These are phyloP conservation scores for Thuidium tamariscinum DNA, from an alignment of 225 moss, liverwort and hornwort genomes.

Conservation along the genomic window DNA sequence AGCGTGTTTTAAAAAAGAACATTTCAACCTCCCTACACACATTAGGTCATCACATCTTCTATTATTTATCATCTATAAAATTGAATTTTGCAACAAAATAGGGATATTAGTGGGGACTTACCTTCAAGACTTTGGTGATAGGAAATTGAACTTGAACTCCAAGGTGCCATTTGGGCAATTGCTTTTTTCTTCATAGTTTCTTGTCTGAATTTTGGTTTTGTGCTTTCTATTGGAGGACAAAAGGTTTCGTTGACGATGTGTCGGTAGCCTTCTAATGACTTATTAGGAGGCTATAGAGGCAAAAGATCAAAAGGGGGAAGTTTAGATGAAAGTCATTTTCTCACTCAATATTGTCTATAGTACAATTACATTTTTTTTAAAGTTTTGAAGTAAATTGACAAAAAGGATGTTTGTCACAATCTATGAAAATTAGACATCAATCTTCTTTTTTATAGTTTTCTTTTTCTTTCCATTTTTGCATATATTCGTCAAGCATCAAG, in stretches of 20 bases:
- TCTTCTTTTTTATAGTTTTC: neutral
- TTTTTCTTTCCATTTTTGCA: rapidly evolving
- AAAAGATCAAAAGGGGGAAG: neutral
- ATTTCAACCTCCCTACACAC: rapidly evolving
- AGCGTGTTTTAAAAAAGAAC: neutral
- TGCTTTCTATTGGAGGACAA: slow-evolving; percentile 37
- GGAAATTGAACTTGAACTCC: slow-evolving; percentile 1
- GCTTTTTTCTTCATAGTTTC: slow-evolving; percentile 49
- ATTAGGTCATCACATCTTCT: neutral
- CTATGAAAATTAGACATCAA: neutral
- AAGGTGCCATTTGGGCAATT: slow-evolving; percentile 35
- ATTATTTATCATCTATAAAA: too few species aligned
- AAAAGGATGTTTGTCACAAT: neutral
- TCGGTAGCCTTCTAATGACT: slow-evolving; percentile 57
- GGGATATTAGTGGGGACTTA: neutral
- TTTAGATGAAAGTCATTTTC: neutral
- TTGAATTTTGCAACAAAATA: neutral
- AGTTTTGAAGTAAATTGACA: too few species aligned
- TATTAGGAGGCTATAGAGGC: slow-evolving; percentile 34
- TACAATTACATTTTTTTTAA: neutral
- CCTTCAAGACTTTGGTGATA: slow-evolving; percentile 39
- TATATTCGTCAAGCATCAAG: neutral
- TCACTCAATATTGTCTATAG: neutral
- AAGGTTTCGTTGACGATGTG: slow-evolving; percentile 57
- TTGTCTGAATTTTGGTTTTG: slow-evolving; percentile 29